Evolutionary conservation across 768 basidiomycete species (phyloP), one percentile per base, ranked within the genome.

Genomic region (Hericium rajendrae): DNA sequence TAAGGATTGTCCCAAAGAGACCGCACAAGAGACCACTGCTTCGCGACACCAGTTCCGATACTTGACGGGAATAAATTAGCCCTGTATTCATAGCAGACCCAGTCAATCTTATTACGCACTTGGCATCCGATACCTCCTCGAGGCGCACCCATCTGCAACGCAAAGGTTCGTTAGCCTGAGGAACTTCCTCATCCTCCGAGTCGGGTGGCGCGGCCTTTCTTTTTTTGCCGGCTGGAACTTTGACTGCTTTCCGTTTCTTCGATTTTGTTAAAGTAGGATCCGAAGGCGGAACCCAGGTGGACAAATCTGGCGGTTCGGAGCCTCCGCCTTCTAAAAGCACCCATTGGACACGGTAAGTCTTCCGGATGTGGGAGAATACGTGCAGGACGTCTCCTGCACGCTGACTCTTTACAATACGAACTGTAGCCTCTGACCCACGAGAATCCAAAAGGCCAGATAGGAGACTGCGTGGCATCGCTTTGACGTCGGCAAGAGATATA

Each of bases 291-390:
- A 37, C 28, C 32, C 41, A 28, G 39, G 46, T 51, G 32, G 32
- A 32, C 46, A 68, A 52, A 48, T 57, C 53, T 15, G 75, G 73
- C 39, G 84, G 85, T n/a, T 71, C 73, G 12, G 66, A 61, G 18
- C 68, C 65, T 15, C 82, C 83, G 22, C 86, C 85, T 63, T 80
- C 76, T 43, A 90, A 60, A 26, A 86, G 60, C 38, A 86, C 81
- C 86, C 86, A 88, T 61, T 85, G 82, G 16, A 81, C 76, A 57
- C 83, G 78, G 67, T 88, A 94, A 12, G 88, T 93, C 74, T 94
- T 92, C 64, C 76, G 83, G 66, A 94, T 89, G 67, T 97, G 94
- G 9, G 90, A 92, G 71, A 97, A 97, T 50, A 91, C 73, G 65
- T 95, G 93, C 3, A 84, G 57, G 39, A 94, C 82, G 58, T 86